Conservation (phyloP, 2,329 filamentous ascomycete species). For the Chaetothyriales sp. region DNA sequence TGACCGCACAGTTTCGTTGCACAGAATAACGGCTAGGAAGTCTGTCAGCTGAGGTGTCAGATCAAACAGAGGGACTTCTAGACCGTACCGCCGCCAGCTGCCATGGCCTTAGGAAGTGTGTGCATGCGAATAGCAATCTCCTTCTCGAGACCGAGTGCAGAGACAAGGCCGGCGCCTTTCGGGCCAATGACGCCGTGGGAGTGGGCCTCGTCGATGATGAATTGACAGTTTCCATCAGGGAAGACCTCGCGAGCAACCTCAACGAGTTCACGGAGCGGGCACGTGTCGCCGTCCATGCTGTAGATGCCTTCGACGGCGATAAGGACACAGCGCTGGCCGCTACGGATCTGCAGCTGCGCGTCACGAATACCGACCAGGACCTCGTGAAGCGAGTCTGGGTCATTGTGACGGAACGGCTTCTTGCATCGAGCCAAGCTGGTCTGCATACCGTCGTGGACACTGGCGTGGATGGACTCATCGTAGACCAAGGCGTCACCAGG, state of each 20-base stretch:
- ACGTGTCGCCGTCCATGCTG: slow-evolving; percentile 67
- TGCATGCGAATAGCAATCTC: slow-evolving; percentile 58
- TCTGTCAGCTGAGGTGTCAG: slow-evolving; percentile 1
- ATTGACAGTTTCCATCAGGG: slow-evolving; percentile 38
- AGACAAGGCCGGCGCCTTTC: slow-evolving; percentile 34
- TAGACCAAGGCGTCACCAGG: slow-evolving; percentile 48
- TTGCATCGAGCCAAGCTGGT: slow-evolving; percentile 39
- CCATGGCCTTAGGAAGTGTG: slow-evolving; percentile 34
- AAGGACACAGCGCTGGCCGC: slow-evolving; percentile 38
- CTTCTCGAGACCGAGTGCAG: slow-evolving; percentile 82
- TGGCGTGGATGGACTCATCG: slow-evolving; percentile 61
- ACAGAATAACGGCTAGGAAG: slow-evolving; percentile 42
- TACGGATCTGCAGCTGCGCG: background rate
- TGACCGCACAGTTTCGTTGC: slow-evolving; percentile 39
- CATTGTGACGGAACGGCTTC: slow-evolving; percentile 33
- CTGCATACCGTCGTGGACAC: slow-evolving; percentile 62
- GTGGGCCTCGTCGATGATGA: slow-evolving; percentile 42
- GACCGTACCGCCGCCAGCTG: slow-evolving; percentile 46
- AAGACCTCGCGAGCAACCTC: slow-evolving; percentile 39
- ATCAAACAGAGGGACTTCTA: background rate
- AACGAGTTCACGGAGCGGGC: slow-evolving; percentile 45
- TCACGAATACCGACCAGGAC: slow-evolving; percentile 16
- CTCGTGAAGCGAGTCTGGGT: slow-evolving; percentile 21
- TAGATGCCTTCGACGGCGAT: slow-evolving; percentile 55
- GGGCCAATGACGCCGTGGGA: slow-evolving; percentile 35